A percentile compares a stretch with the other conserved stretches of the same genome.
Conservation (phyloP, 2,329 filamentous ascomycete genomes). For the Fusarium phyllophilum region DNA sequence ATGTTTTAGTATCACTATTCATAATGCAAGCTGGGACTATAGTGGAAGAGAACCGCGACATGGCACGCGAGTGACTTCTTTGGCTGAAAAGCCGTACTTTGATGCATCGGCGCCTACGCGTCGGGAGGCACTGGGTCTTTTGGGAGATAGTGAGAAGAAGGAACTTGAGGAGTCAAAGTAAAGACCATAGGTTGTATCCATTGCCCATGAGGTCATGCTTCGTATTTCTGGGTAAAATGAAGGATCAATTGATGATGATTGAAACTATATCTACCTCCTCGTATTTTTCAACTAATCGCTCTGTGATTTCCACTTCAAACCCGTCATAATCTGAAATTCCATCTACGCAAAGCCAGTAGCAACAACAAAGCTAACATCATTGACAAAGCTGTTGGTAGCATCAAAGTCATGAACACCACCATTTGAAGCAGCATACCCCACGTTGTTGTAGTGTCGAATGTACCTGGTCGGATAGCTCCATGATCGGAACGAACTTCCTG, state of each 20-base stretch:
- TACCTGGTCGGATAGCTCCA: constrained; percentile 28
- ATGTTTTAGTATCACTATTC: constrained; percentile 68
- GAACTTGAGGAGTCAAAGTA: constrained; percentile 28
- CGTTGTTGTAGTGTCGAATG: constrained; percentile 13
- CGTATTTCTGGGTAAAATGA: not conserved
- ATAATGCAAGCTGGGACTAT: constrained; percentile 81
- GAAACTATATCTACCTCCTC: not conserved
- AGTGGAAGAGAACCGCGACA: constrained; percentile 73
- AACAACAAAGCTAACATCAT: constrained; percentile 17
- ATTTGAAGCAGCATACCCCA: not conserved
- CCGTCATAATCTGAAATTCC: rapidly evolving
- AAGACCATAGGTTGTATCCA: not conserved
- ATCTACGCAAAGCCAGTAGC: not conserved
- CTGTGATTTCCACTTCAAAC: not conserved
- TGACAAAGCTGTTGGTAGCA: not conserved
- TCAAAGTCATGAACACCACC: constrained; percentile 22
- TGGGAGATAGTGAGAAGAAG: constrained; percentile 63
- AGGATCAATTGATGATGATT: not conserved
- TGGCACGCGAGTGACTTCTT: constrained; percentile 75
- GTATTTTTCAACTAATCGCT: not conserved
- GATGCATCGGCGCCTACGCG: constrained; percentile 71
- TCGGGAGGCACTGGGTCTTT: constrained; percentile 72
- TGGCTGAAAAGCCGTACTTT: constrained; percentile 78
- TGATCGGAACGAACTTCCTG: constrained; percentile 10
- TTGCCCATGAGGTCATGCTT: not conserved